Evolutionary conservation across 148 eudicot genomes (phyloP).

Genomic region (Persicaria tinctoria): DNA sequence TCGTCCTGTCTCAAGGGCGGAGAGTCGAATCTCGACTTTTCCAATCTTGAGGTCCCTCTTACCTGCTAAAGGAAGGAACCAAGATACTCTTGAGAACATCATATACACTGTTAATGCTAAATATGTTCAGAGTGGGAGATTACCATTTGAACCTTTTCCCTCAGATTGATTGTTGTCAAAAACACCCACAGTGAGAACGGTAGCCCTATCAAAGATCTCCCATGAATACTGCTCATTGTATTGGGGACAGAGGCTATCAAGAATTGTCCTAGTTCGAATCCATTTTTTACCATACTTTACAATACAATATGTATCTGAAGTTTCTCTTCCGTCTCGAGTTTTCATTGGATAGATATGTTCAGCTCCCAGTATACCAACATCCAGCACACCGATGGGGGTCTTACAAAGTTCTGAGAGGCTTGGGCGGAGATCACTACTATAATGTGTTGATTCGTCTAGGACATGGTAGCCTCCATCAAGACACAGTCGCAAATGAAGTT

Average conservation of each 20-base stretch:
- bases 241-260: constrained; percentile 12
- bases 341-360: constrained; percentile 1
- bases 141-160: too few relatives aligned
- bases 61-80: too few relatives aligned
- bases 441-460: constrained; percentile 16
- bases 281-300: constrained; percentile 17
- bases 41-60: constrained; percentile 12
- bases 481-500: constrained; percentile 7
- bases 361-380: constrained; percentile 15
- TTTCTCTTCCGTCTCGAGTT: constrained; percentile 13
- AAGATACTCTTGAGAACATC: too few relatives aligned
- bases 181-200: constrained; percentile 10
- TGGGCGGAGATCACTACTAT: constrained; percentile 15
- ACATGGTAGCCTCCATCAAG: constrained; percentile 20
- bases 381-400: constrained; percentile 7
- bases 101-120: too few relatives aligned
- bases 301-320: constrained; percentile 12
- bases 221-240: constrained; percentile 15
- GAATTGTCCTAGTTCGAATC: constrained; percentile 13
- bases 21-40: constrained; percentile 13
- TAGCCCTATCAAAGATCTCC: constrained; percentile 16
- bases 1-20: constrained; percentile 15
- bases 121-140: too few relatives aligned
- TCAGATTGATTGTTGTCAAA: constrained; percentile 8
- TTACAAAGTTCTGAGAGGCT: constrained; percentile 12